phyloP scores from a whole-genome alignment of 2,329 filamentous ascomycete species.

The Coniochaeta prunicola region DNA sequence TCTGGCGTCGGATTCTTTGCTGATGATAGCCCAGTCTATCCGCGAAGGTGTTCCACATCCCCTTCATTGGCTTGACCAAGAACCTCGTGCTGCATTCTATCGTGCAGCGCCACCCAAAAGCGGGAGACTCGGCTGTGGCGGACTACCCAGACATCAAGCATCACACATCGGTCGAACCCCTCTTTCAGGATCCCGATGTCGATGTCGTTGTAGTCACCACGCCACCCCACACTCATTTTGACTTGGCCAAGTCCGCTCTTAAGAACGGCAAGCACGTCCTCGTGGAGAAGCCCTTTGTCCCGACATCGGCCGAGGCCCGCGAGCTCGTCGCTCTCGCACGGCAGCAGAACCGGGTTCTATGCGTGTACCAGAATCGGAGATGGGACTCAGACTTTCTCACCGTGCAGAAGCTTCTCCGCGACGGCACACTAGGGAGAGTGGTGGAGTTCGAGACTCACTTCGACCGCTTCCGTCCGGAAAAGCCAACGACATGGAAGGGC shows the following conservation, averaged over 20 bases:
- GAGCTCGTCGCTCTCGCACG: constrained; percentile 49
- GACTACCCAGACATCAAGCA: constrained; percentile 61
- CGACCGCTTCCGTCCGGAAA: constrained; percentile 60
- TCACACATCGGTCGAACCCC: constrained; percentile 52
- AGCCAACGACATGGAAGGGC: constrained; percentile 61
- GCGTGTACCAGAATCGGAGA: constrained; percentile 66
- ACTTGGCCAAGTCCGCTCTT: constrained; percentile 55
- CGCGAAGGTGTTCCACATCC: constrained; percentile 80
- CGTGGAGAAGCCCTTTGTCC: constrained; percentile 76
- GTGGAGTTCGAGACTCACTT: constrained; percentile 71
- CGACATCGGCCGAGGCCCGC: constrained; percentile 59
- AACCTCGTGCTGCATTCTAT: constrained; percentile 65
- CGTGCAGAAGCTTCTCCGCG: constrained; percentile 51
- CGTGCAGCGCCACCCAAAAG: constrained; percentile 63
- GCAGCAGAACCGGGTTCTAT: constrained; percentile 43
- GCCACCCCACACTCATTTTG: constrained; percentile 64
- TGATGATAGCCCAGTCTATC: constrained; percentile 35
- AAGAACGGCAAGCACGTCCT: constrained; percentile 68
- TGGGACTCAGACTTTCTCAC: constrained; percentile 73
- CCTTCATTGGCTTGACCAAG: constrained; percentile 60
- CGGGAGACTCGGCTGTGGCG: constrained; percentile 57
- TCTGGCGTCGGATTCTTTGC: neutral
- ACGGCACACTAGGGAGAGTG: constrained; percentile 56
- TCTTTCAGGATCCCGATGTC: constrained; percentile 58
- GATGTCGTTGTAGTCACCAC: constrained; percentile 66